Base-by-base conservation (phyloP, 2,329 filamentous ascomycete species). In the Phyllosticta citrichinensis region DNA sequence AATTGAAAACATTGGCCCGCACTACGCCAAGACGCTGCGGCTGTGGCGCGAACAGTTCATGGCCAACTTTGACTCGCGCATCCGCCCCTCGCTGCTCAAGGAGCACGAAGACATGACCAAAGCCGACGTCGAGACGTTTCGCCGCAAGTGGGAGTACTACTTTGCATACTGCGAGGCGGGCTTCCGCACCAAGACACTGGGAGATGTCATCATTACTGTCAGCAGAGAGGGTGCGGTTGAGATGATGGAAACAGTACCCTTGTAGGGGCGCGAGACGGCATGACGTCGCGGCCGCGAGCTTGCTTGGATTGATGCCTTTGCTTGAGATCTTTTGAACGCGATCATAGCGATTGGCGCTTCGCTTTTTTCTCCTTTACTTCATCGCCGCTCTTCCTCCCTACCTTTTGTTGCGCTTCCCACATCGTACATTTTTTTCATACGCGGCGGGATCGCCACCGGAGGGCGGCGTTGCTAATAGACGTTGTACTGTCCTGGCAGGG, bases 101-200 rank as follows among this genome's bases (percentile, higher is more conserved):
- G 81, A 87, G 66, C 82, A 89, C 66, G 74, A 77, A 0, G 74
- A 76, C 2, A 84, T 87, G 81, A 80, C 76, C 0, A 79, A 86
- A 58, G 80, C 80, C 51, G 85, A 84, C 40, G 78, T 88, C 0
- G 82, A 87, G 52, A 79, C 88, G 1, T 91, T 89, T 68, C 80
- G 80, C 68, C 79, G 83, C 64, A 89, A 89, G 70, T 91, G 87
- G 87, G 81, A 88, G 77, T 91, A 89, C 68, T 91, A 90, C 70
- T 91, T 90, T 72, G 79, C 82, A 22, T 90, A 90, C 69, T 89
- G 86, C 64, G 87, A 90, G 70, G 87, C 86, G 50, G 87, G 87
- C 0, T 90, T 91, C 67, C 76, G 81, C 62, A 87, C 84, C 5
- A 89, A 89, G 73, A 88, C 85, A 2, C 71, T 91, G 20, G 87